Conservation (phyloP, 2,329 filamentous ascomycete genomes). For the Epichloe sibirici region DNA sequence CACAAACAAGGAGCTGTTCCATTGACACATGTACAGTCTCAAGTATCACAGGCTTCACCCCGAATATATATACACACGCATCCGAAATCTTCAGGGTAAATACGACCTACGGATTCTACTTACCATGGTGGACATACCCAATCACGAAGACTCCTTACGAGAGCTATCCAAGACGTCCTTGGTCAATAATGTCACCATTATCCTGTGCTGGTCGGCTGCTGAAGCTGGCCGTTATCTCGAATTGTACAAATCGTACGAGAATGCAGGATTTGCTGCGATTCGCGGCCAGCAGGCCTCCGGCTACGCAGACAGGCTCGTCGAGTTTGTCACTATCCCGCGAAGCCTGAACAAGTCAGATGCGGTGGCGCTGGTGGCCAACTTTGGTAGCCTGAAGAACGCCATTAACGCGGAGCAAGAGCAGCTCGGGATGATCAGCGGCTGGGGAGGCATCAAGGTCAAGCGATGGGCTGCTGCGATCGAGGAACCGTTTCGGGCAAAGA, state of each 20-base stretch:
- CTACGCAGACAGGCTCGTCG: constrained; percentile 77
- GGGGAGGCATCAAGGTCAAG: constrained; percentile 91
- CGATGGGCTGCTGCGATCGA: constrained; percentile 71
- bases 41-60: constrained; percentile 97
- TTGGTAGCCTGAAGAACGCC: constrained; percentile 77
- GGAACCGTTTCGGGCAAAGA: constrained; percentile 71
- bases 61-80: constrained; percentile 93
- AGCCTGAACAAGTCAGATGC: constrained; percentile 93
- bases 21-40: constrained; percentile 35
- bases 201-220: constrained; percentile 87
- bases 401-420: constrained; percentile 83
- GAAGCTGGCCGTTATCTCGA: constrained; percentile 92
- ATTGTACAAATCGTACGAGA: constrained; percentile 87
- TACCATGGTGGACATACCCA: constrained; percentile 87
- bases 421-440: constrained; percentile 72
- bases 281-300: constrained; percentile 71
- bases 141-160: constrained; percentile 80
- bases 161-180: constrained; percentile 88
- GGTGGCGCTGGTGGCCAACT: constrained; percentile 77
- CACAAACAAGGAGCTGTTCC: neutral
- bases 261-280: constrained; percentile 69
- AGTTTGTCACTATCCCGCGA: constrained; percentile 83
- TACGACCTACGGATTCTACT: constrained; percentile 80
- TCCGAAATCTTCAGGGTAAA: constrained; percentile 70
- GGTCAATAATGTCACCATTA: constrained; percentile 82